These are phyloP conservation scores for Capsicum pubescens DNA, from an alignment of 257 asterid species.

Conservation along the genomic window DNA sequence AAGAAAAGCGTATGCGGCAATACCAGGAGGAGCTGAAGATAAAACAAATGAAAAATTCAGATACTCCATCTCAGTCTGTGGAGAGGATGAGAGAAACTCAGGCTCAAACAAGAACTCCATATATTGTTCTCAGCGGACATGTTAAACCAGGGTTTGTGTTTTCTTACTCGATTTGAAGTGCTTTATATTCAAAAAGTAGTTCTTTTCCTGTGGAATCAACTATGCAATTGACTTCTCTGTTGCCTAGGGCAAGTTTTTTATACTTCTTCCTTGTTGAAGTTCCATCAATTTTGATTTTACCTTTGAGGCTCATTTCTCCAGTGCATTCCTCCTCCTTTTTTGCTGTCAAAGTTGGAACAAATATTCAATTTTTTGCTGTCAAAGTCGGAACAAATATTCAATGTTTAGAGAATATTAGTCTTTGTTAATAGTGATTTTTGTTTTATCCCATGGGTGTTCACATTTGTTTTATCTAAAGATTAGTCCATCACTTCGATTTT, in stretches of 20 bases:
- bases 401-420: not conserved
- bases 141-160: slow-evolving; percentile 87
- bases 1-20: slow-evolving; percentile 89
- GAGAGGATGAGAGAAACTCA: slow-evolving; percentile 95
- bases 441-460: not conserved
- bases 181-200: not conserved
- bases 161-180: slow-evolving; percentile 17
- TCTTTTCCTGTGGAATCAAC: not conserved
- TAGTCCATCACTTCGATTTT: not conserved
- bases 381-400: not conserved
- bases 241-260: not conserved
- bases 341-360: no score
- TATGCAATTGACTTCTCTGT: slow-evolving; percentile 16
- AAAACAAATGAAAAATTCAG: slow-evolving; percentile 91
- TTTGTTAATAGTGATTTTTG: not conserved
- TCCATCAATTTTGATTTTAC: not conserved
- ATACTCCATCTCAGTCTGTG: slow-evolving; percentile 91
- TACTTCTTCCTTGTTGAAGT: not conserved
- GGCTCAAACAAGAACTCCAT: slow-evolving; percentile 67
- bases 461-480: not conserved
- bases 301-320: not conserved
- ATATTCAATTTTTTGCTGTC: not conserved
- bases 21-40: slow-evolving; percentile 89
- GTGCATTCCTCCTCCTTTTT: not conserved
- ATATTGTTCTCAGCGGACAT: slow-evolving; percentile 83